Base-by-base conservation (phyloP, 2,329 filamentous ascomycete genomes). In the Nemania bipapillata region DNA sequence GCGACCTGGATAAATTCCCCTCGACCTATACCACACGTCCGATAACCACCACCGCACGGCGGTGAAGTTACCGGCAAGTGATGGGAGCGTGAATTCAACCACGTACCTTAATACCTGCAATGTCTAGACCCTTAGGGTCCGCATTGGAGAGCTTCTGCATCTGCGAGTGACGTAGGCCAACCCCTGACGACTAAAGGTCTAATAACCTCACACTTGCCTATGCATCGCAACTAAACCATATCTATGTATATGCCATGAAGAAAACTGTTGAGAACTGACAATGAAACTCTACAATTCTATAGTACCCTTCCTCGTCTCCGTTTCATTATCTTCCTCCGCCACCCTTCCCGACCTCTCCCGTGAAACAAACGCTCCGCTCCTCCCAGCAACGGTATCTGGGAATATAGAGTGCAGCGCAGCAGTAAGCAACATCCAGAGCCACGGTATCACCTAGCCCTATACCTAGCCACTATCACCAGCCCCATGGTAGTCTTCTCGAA, bases 1-100 rank as follows among this genome's bases (percentile, higher is more conserved):
- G n/a, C 24, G 28, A 40, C 26, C 57, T 63, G 63, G 67, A 52
- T 69, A 69, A 59, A 69, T 63, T 66, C 17, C n/a, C 47, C 59
- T 24, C 15, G 20, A 24, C 28, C 26, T 62, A 40, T 65, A 42
- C 42, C 17, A 40, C 32, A 12, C 30, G 28, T 49, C 35, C 32
- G 6, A 32, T 42, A 30, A 45, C 24, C 26, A 45, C 4, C 9
- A 45, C 4, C n/a, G 50, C 6, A 24, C 12, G 9, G 24, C 22
- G 12, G 32, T n/a, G 26, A 63, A 28, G 4, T 20, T 2, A n/a
- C 11, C 20, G 22, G 28, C 35, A 58, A 26, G 12, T 40, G 30
- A 58, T 8, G 8, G 24, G 7, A 28, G n/a, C 22, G 32, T 17
- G 49, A 3, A 28, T 17, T 20, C 8, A 28, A 55, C n/a, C 32